These are phyloP conservation scores for Claviceps sorghi DNA, from an alignment of 2,329 filamentous ascomycete species.

Conservation along the genomic window DNA sequence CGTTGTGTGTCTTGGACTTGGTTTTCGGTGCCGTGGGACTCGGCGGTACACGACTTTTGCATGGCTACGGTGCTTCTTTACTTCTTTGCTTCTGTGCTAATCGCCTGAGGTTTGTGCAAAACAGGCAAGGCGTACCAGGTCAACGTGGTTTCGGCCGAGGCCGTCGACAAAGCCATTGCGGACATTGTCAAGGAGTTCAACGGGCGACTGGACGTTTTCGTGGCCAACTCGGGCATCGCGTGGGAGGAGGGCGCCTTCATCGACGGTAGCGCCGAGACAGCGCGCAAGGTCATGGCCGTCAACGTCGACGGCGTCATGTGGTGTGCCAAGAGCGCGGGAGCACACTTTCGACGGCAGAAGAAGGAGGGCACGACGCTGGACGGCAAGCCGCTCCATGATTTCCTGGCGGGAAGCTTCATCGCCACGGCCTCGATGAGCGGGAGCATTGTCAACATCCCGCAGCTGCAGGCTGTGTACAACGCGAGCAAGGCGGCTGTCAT, in stretches of 20 bases:
- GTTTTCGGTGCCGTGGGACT: too few relatives aligned
- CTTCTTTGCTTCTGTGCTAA: too few relatives aligned
- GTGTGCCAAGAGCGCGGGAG: conserved; percentile 55
- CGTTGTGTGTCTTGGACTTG: too few relatives aligned
- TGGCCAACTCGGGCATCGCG: conserved; percentile 63
- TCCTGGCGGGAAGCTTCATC: conserved; percentile 55
- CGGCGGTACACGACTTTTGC: not conserved
- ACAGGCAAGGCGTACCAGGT: conserved; percentile 35
- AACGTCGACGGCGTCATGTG: conserved; percentile 69
- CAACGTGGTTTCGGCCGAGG: conserved; percentile 39
- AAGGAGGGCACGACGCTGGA: conserved; percentile 47
- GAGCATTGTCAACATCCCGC: conserved; percentile 64
- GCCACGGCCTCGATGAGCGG: conserved; percentile 68
- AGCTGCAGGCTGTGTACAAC: conserved; percentile 61
- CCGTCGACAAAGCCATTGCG: conserved; percentile 35
- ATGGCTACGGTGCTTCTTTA: not conserved
- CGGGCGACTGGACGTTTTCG: conserved; percentile 61
- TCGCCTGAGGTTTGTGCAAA: too few relatives aligned
- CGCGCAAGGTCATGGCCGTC: conserved; percentile 52
- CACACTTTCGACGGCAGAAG: conserved; percentile 57
- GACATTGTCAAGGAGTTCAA: conserved; percentile 51
- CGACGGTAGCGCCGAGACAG: conserved; percentile 48
- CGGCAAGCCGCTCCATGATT: conserved; percentile 46
- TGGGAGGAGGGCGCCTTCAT: conserved; percentile 57
- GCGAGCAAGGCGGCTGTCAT: conserved; percentile 53